Base-by-base conservation (phyloP, 345 rosid genomes). In the Aquilaria malaccensis region DNA sequence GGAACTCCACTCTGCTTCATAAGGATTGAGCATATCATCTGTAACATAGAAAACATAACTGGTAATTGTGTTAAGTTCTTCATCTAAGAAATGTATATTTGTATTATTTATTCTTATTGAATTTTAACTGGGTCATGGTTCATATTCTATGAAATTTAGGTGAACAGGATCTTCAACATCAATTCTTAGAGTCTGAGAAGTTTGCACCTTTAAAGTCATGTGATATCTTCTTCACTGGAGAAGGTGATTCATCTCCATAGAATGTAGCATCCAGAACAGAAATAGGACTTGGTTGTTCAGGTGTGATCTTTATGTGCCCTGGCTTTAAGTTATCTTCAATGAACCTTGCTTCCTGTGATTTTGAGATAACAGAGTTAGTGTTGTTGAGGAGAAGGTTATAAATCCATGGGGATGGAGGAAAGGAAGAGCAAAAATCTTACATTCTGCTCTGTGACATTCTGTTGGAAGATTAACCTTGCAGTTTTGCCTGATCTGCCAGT, bases 201-300 rank as follows among this genome's bases (percentile, higher is more conserved):
- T 33, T 70, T 80, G 43, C 65, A 87, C 98, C 97, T 79, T 75
- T 78, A 56, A 87, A 83, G 72, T 63, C 76, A 55, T 67, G 68
- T 69, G 90, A 74, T 74, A 71, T 84, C 79, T 81, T 90, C 72
- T 80, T 83, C 74, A 87, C 81, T 2, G 97, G 97, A 37, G 94
- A 90, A 65, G 96, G 97, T 60, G 81, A 75, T 58, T 87, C 97
- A 61, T 90, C 97, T 63, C 70, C 71, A 14, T 74, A 80, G 71
- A 85, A 81, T 72, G 87, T 61, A 64, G 89, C 83, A 73, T 89
- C 97, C n/a, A 93, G 96, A 64, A 93, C 90, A 37, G 98, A 87
- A 63, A 89, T 80, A 4, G 96, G 98, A 66, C 98, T 93, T 6
- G 98, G 97, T 67, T 93, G 97, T 71, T 93, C 90, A 46, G 78